These are phyloP conservation scores for Fusarium haematococcum DNA, from an alignment of 2,329 filamentous ascomycete genomes.

Conservation along the genomic window DNA sequence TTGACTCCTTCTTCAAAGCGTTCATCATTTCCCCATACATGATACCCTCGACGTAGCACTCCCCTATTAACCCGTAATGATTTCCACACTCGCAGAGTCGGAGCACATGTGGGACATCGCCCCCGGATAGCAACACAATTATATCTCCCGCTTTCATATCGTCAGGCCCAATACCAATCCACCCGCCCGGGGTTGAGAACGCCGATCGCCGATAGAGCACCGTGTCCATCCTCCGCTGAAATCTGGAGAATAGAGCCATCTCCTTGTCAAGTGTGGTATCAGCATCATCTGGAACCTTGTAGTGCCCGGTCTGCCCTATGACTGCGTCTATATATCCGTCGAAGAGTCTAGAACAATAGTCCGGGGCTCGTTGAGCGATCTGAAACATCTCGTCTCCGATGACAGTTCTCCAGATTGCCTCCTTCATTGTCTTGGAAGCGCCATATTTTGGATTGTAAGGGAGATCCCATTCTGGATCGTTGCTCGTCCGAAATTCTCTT, in stretches of 20 bases:
- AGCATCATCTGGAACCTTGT: neutral
- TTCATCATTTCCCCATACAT: slow-evolving; percentile 2
- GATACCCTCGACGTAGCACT: slow-evolving; percentile 7
- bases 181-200: neutral
- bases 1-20: neutral
- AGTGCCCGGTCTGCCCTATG: neutral
- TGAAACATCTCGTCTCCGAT: neutral
- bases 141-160: neutral
- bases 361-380: neutral
- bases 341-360: neutral
- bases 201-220: neutral
- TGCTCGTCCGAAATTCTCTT: neutral
- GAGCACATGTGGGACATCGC: neutral
- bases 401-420: slow-evolving; percentile 3
- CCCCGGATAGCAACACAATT: neutral
- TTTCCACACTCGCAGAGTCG: neutral
- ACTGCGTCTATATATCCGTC: neutral
- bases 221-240: neutral
- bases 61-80: neutral
- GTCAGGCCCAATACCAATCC: slow-evolving; percentile 2
- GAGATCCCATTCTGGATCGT: neutral
- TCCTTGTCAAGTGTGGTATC: neutral
- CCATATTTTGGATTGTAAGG: neutral
- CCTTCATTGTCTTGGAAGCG: neutral
- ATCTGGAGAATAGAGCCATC: neutral